Conservation (phyloP, 495 filamentous ascomycete species). For the Penicillium mononematosum region DNA sequence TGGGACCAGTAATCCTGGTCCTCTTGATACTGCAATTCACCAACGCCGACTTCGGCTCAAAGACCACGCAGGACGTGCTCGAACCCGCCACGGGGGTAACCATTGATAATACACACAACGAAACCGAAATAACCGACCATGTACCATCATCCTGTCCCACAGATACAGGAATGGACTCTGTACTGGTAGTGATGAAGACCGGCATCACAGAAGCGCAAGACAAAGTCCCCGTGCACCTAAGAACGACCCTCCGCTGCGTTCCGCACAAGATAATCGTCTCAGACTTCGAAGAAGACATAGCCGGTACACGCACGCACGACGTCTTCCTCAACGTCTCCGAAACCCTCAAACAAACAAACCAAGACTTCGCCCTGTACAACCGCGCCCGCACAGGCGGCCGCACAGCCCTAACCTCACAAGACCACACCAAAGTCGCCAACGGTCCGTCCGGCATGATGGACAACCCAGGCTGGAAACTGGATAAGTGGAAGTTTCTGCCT, state of each 20-base stretch:
- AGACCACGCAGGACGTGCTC: slow-evolving; percentile 12
- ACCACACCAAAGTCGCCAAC: slow-evolving; percentile 34
- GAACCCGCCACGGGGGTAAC: slow-evolving; percentile 3
- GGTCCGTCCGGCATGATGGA: slow-evolving; percentile 34
- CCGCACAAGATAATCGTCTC: slow-evolving; percentile 49
- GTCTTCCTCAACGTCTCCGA: slow-evolving; percentile 42
- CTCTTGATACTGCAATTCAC: slow-evolving; percentile 22
- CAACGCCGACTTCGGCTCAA: slow-evolving; percentile 8
- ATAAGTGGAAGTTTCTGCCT: slow-evolving; percentile 72
- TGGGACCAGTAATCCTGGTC: slow-evolving; percentile 17
- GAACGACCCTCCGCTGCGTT: slow-evolving; percentile 47
- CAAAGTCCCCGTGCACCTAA: slow-evolving; percentile 45
- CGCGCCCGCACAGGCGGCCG: slow-evolving; percentile 38
- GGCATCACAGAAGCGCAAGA: slow-evolving; percentile 47
- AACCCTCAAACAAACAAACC: slow-evolving; percentile 28
- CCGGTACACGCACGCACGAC: slow-evolving; percentile 38
- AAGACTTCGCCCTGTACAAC: slow-evolving; percentile 48
- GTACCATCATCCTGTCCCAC: slow-evolving; percentile 24
- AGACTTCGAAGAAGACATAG: slow-evolving; percentile 49
- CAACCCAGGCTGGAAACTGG: slow-evolving; percentile 60
- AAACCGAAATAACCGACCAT: slow-evolving; percentile 1
- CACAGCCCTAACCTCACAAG: slow-evolving; percentile 29
- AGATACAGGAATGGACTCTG: slow-evolving; percentile 34
- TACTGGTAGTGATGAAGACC: slow-evolving; percentile 49
- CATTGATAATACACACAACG: slow-evolving; percentile 5